Evolutionary conservation across 805 yeast genomes (phyloP).

Genomic region (Saccharomyces kudriavzevii): DNA sequence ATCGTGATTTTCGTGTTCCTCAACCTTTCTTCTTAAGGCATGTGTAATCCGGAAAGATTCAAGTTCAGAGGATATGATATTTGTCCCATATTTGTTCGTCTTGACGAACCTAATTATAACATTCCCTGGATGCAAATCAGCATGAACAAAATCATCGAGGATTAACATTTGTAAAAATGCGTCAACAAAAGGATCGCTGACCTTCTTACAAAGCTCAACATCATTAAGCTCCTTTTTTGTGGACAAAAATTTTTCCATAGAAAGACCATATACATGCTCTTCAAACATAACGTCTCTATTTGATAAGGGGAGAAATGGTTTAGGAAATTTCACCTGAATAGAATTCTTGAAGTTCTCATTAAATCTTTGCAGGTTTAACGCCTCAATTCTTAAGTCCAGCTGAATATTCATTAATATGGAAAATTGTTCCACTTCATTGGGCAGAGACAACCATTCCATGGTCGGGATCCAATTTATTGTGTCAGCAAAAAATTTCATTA

Average conservation of each 20-base stretch:
- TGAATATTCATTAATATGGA: conserved; percentile 79
- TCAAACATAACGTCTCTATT: conserved; percentile 74
- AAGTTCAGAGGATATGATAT: conserved; percentile 21
- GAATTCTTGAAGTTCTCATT: conserved; percentile 53
- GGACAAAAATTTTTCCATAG: conserved; percentile 64
- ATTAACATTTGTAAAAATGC: conserved; percentile 90
- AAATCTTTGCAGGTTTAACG: conserved; percentile 67
- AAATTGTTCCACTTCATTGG: conserved; percentile 89
- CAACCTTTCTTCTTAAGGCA: conserved; percentile 11
- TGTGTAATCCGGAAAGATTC: conserved; percentile 18
- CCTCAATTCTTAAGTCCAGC: conserved; percentile 84
- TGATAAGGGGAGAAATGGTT: conserved; percentile 41
- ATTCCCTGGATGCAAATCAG: conserved; percentile 96
- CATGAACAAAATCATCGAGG: conserved; percentile 88
- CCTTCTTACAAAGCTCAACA: conserved; percentile 48
- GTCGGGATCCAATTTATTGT: conserved; percentile 71
- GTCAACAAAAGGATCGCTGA: conserved; percentile 78
- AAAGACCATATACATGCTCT: conserved; percentile 74
- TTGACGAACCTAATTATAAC: conserved; percentile 68
- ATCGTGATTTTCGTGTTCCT: conserved; percentile 7
- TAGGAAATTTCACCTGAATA: conserved; percentile 69
- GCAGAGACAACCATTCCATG: conserved; percentile 95
- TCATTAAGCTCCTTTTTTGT: conserved; percentile 29
- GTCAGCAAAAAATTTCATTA: conserved; percentile 76
- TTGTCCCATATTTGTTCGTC: conserved; percentile 30